These are phyloP conservation scores for Earliella scabrosa DNA, from an alignment of 1,284 basidiomycete genomes.

Conservation along the genomic window DNA sequence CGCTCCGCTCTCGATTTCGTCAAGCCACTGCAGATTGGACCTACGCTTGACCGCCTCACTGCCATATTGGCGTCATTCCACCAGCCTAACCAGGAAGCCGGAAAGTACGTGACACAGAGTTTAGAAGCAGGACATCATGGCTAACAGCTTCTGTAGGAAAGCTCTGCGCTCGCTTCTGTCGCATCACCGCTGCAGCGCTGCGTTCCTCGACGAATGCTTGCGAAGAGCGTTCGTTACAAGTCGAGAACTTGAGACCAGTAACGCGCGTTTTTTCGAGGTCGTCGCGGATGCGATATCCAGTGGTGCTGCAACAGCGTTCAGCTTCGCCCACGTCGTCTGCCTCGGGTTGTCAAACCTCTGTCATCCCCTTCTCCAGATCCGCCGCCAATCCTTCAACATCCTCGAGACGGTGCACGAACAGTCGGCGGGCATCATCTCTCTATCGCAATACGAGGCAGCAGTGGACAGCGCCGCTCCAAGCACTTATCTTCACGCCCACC, in stretches of 20 bases:
- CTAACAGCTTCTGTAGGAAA: constrained; percentile 54
- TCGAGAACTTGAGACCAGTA: constrained; percentile 56
- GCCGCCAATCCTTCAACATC: constrained; percentile 80
- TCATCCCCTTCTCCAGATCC: constrained; percentile 69
- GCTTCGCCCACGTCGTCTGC: constrained; percentile 79
- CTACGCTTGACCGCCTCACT: constrained; percentile 65
- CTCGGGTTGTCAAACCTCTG: constrained; percentile 87
- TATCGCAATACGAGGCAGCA: constrained; percentile 78
- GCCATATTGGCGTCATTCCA: constrained; percentile 70
- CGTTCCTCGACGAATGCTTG: constrained; percentile 74
- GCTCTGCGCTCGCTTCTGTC: constrained; percentile 77
- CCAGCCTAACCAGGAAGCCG: constrained; percentile 51
- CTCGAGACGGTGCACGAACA: constrained; percentile 78
- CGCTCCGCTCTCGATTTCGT: constrained; percentile 45
- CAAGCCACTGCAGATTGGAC: constrained; percentile 55
- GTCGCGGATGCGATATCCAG: constrained; percentile 77
- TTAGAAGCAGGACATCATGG: constrained; percentile 15
- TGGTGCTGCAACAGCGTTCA: constrained; percentile 61
- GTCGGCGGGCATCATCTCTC: constrained; percentile 59
- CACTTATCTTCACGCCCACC: constrained; percentile 84
- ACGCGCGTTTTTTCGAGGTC: constrained; percentile 78
- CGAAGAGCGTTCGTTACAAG: constrained; percentile 72
- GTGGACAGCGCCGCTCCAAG: constrained; percentile 76
- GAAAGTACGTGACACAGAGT: constrained; percentile 54
- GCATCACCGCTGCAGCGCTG: constrained; percentile 60